Conservation (phyloP, 352 stramenopile species). For the Salisapilia sapeloensis region DNA sequence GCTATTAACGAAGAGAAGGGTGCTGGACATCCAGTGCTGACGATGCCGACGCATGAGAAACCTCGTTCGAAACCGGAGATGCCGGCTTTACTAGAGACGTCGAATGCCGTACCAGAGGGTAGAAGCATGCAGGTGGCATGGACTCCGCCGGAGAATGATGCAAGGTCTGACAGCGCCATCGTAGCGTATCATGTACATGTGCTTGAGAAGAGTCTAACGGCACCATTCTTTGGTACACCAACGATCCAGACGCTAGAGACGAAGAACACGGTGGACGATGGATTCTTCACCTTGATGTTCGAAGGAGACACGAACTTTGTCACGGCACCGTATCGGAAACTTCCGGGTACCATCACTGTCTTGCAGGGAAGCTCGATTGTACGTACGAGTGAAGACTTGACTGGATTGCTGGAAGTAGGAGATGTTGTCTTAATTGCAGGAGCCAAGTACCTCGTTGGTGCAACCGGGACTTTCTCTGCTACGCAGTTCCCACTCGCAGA, state of each 20-base stretch:
- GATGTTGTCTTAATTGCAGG: conserved; percentile 71
- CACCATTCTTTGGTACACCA: conserved; percentile 35
- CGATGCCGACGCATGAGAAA: conserved; percentile 34
- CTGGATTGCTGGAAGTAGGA: conserved; percentile 58
- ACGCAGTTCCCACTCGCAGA: conserved; percentile 39
- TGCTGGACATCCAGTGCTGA: conserved; percentile 17
- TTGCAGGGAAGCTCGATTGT: conserved; percentile 37
- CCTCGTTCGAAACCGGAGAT: conserved; percentile 30
- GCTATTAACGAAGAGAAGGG: conserved; percentile 43
- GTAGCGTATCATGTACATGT: conserved; percentile 45
- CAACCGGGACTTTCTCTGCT: conserved; percentile 49
- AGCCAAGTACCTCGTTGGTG: conserved; percentile 56
- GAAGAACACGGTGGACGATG: conserved; percentile 20
- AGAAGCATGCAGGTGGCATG: conserved; percentile 35
- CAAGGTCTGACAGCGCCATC: conserved; percentile 2
- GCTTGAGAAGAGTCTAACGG: conserved; percentile 31
- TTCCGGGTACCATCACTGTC: conserved; percentile 36
- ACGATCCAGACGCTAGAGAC: conserved; percentile 38
- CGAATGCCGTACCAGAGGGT: conserved; percentile 20
- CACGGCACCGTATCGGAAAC: conserved; percentile 7
- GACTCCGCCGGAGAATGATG: conserved; percentile 12
- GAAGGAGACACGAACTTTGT: conserved; percentile 7
- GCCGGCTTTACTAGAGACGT: conserved; percentile 12
- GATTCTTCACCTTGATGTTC: conserved; percentile 52
- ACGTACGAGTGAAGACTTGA: conserved; percentile 79